These are phyloP conservation scores for Xenosphaeropsis pyriputrescens DNA, from an alignment of 2,329 filamentous ascomycete species.

Conservation along the genomic window DNA sequence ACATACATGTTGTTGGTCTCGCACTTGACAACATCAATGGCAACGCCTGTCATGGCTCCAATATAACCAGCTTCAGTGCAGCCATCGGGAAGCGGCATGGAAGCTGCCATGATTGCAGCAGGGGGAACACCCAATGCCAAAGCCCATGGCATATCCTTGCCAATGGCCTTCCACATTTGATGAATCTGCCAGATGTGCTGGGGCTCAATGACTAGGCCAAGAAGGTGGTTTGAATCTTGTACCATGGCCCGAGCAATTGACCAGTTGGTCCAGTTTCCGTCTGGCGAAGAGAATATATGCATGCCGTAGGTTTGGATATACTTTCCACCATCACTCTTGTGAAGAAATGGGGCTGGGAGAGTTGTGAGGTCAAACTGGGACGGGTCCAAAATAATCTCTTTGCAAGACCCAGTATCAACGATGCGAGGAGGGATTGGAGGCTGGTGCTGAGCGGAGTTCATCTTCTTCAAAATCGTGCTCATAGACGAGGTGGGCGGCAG, in stretches of 20 bases:
- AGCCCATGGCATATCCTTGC: constrained; percentile 30
- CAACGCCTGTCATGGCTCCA: constrained; percentile 26
- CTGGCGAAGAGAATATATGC: constrained; percentile 28
- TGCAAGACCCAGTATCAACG: constrained; percentile 24
- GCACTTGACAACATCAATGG: constrained; percentile 33
- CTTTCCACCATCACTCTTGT: constrained; percentile 30
- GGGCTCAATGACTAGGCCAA: constrained; percentile 24
- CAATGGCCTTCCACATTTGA: constrained; percentile 28
- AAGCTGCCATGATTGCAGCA: constrained; percentile 29
- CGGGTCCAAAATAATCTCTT: constrained; percentile 23
- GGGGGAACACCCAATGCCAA: constrained; percentile 32
- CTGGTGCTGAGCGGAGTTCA: constrained; percentile 20
- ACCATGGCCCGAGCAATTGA: constrained; percentile 31
- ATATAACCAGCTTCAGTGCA: constrained; percentile 32
- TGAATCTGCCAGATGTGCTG: constrained; percentile 32
- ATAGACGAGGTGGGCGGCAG: constrained; percentile 22
- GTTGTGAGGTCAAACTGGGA: constrained; percentile 26
- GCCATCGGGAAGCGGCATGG: constrained; percentile 32
- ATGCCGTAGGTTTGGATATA: constrained; percentile 36
- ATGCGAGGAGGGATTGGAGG: constrained; percentile 18
- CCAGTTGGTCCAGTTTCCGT: constrained; percentile 31
- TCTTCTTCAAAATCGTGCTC: constrained; percentile 25
- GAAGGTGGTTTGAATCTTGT: constrained; percentile 24
- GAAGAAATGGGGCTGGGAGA: constrained; percentile 26
- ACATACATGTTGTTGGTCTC: constrained; percentile 33